These are phyloP conservation scores for Dispira parvispora DNA, from an alignment of 192 early-diverging fungal genomes.

Conservation along the genomic window DNA sequence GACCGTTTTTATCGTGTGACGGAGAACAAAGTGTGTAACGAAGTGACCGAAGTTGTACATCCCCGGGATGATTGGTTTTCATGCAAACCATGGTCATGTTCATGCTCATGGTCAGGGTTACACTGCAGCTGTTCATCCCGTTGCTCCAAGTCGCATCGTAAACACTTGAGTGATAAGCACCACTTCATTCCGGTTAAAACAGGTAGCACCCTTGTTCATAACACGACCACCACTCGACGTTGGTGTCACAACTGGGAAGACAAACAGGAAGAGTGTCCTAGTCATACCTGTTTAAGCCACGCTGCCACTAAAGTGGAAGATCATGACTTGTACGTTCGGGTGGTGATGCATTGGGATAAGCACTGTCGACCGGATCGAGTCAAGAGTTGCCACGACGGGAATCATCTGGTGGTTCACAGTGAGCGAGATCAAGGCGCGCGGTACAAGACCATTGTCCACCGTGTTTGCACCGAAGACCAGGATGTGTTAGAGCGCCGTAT, in stretches of 20 bases:
- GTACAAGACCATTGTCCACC: background rate
- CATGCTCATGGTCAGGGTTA: background rate
- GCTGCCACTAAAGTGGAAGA: background rate
- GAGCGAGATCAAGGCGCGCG: background rate
- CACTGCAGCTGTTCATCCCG: background rate
- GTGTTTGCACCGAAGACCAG: background rate
- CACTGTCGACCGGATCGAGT: background rate
- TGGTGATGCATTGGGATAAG: background rate
- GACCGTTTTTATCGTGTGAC: slow-evolving; percentile 2
- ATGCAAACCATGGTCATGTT: background rate
- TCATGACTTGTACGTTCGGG: background rate
- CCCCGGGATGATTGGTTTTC: background rate
- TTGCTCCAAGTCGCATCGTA: background rate
- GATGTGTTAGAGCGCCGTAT: background rate
- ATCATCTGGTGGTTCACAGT: background rate
- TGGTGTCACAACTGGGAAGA: too few species aligned
- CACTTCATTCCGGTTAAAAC: background rate
- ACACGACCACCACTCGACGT: too few species aligned
- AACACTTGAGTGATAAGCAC: background rate
- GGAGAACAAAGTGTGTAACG: background rate
- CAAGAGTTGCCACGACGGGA: background rate
- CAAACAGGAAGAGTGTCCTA: too few species aligned
- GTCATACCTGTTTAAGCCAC: background rate
- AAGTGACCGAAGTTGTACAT: background rate
- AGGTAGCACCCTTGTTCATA: background rate